Evolutionary conservation across 2,329 filamentous ascomycete species (phyloP).

Genomic region (Arthrobotrys pseudoclavata): DNA sequence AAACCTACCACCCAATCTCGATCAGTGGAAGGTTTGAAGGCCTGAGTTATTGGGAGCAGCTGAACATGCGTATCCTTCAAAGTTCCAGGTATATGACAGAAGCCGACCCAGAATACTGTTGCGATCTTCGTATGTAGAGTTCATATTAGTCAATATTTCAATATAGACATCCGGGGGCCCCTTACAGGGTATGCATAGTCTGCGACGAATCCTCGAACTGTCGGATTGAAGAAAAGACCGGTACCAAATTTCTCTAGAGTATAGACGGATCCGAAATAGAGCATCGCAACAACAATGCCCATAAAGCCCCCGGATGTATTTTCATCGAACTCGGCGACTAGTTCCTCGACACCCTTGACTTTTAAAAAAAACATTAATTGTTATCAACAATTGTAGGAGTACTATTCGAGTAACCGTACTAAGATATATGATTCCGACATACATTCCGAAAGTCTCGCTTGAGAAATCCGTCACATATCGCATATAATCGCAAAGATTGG

Average conservation of each 20-base stretch:
- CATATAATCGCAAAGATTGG: conserved; percentile 89
- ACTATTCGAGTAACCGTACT: conserved; percentile 23
- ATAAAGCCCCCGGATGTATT: conserved; percentile 49
- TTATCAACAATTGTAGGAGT: not conserved
- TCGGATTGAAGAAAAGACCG: conserved; percentile 68
- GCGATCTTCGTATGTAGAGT: conserved; percentile 67
- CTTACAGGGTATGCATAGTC: conserved; percentile 71
- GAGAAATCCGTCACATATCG: conserved; percentile 91
- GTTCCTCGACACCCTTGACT: conserved; percentile 70
- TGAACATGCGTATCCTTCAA: conserved; percentile 78
- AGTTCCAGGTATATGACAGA: conserved; percentile 70
- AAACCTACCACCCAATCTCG: conserved; percentile 68
- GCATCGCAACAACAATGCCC: conserved; percentile 69
- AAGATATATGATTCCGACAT: conserved; percentile 65
- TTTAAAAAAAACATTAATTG: not conserved
- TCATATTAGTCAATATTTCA: not conserved
- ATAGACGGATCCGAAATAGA: conserved; percentile 62
- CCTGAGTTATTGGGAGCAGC: conserved; percentile 79
- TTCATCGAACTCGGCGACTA: conserved; percentile 67
- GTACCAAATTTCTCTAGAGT: conserved; percentile 69
- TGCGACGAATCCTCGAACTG: conserved; percentile 68
- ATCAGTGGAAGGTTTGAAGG: conserved; percentile 82
- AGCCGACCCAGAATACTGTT: conserved; percentile 72
- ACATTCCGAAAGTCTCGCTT: conserved; percentile 84
- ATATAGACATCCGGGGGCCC: not conserved